Conservation (phyloP, 352 stramenopile species). For the Globisporangium polare region DNA sequence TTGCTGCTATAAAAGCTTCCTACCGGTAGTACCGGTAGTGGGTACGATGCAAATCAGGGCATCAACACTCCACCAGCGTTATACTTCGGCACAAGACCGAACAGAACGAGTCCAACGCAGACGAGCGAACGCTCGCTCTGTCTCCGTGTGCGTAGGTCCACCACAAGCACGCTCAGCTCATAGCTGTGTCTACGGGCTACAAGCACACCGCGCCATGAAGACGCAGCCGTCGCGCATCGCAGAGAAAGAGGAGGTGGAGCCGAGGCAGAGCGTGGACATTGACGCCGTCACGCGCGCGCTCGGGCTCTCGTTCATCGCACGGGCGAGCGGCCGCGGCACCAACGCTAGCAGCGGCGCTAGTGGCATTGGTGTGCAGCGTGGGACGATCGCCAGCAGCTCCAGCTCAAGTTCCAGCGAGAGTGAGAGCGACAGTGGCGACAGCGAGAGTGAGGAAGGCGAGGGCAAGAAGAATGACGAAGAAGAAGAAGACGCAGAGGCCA, state of each 20-base stretch:
- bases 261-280: constrained; percentile 9
- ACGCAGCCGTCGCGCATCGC: background rate
- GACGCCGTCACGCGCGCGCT: constrained; percentile 16
- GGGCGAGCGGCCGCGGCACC: background rate
- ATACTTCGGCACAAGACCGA: too few species aligned
- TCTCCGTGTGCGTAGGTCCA: too few species aligned
- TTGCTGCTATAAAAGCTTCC: too few species aligned
- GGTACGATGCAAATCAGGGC: too few species aligned
- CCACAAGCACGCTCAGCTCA: too few species aligned
- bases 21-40: background rate
- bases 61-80: too few species aligned
- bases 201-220: background rate
- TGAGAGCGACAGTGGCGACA: background rate
- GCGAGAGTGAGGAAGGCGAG: background rate
- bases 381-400: background rate
- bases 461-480: background rate
- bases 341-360: background rate
- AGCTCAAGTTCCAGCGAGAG: constrained; percentile 8
- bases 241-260: background rate
- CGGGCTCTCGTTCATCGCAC: constrained; percentile 14
- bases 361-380: background rate
- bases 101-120: too few species aligned
- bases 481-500: background rate
- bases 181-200: too few species aligned
- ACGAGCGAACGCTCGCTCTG: too few species aligned